These are phyloP conservation scores for Torulaspora microellipsoides DNA, from an alignment of 805 yeast genomes.

Conservation along the genomic window DNA sequence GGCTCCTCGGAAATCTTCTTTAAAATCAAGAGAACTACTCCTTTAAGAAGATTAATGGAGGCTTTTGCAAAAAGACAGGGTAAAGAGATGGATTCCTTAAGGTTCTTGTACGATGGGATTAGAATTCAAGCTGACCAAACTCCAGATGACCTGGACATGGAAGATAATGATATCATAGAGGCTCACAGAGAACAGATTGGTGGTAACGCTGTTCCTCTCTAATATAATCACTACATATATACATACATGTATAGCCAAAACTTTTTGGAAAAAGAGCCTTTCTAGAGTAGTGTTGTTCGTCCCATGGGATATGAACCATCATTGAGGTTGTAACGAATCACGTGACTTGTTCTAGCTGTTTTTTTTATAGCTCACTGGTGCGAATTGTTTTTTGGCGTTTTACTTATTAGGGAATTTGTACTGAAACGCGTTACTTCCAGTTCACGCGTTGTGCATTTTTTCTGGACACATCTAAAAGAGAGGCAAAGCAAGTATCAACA, in stretches of 20 bases:
- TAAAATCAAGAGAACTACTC: conserved; percentile 90
- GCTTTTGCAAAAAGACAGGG: conserved; percentile 98
- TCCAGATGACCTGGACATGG: conserved; percentile 89
- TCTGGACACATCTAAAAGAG: no score
- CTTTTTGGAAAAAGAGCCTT: no score
- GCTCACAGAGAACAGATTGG: conserved; percentile 95
- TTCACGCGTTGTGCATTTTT: no score
- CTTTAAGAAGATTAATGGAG: conserved; percentile 90
- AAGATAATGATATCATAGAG: conserved; percentile 93
- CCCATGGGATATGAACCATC: no score
- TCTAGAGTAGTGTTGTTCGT: neutral
- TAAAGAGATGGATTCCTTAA: conserved; percentile 70
- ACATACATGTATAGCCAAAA: no score
- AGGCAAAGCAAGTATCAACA: no score
- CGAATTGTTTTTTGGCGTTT: no score
- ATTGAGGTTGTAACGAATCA: no score
- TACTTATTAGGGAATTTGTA: no score
- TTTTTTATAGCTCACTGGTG: no score
- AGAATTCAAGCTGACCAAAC: conserved; percentile 85
- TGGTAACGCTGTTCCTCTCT: conserved; percentile 26
- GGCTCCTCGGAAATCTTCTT: conserved; percentile 91
- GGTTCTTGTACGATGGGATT: conserved; percentile 92
- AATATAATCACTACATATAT: neutral
- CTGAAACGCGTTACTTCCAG: no score
- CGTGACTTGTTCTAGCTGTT: no score